A percentile compares a stretch with the other conserved stretches of the same genome.
Conservation (phyloP, 352 stramenopile genomes). For the Globisporangium paroecandrum region DNA sequence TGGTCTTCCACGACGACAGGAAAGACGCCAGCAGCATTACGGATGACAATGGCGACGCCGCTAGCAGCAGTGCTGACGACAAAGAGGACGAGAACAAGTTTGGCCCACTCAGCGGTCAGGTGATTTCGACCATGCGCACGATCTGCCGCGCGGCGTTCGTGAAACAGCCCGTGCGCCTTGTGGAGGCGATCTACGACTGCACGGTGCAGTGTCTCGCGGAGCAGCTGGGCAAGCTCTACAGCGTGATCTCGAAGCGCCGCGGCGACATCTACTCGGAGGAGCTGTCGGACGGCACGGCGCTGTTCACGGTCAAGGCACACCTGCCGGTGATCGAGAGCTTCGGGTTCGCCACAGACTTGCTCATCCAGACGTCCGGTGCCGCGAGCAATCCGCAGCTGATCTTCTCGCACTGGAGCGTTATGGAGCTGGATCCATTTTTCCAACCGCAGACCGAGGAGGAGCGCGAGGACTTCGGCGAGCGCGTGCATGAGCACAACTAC, state of each 20-base stretch:
- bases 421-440: constrained; percentile 96
- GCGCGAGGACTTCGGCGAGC: constrained; percentile 94
- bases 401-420: constrained; percentile 93
- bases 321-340: constrained; percentile 95
- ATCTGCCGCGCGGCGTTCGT: constrained; percentile 74
- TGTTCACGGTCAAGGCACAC: constrained; percentile 93
- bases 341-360: constrained; percentile 90
- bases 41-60: constrained; percentile 19
- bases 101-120: constrained; percentile 70
- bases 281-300: constrained; percentile 89
- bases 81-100: constrained; percentile 38
- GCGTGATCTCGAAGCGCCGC: constrained; percentile 90
- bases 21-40: constrained; percentile 17
- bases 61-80: constrained; percentile 12
- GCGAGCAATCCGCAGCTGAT: constrained; percentile 95
- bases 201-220: constrained; percentile 85
- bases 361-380: constrained; percentile 93
- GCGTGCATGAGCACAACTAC: constrained; percentile 90
- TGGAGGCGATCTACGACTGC: constrained; percentile 90
- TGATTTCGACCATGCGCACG: constrained; percentile 79
- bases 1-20: constrained; percentile 51
- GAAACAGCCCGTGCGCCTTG: constrained; percentile 84
- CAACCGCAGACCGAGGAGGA: constrained; percentile 94
- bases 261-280: constrained; percentile 89
- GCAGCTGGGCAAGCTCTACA: constrained; percentile 93